Percentiles rank a stretch among this genome's conserved stretches.
These are phyloP conservation scores for Phalaenopsis hybrid DNA, from an alignment of 116 monocot species.

Conservation along the genomic window DNA sequence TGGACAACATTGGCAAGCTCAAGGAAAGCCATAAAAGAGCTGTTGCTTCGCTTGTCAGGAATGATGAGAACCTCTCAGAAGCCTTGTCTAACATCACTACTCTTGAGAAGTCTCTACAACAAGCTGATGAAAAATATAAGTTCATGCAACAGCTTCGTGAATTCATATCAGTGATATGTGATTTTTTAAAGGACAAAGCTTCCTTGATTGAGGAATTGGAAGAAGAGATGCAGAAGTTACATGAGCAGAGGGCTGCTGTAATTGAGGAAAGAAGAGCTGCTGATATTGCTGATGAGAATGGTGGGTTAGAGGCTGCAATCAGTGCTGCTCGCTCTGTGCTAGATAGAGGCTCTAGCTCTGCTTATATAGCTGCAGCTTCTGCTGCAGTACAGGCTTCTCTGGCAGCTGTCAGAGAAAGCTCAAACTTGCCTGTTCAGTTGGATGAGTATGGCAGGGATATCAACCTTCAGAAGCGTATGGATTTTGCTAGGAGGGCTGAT, in stretches of 20 bases:
- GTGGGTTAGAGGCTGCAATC: constrained; percentile 63
- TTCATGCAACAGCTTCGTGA: constrained; percentile 89
- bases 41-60: constrained; percentile 41
- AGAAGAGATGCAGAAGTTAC: constrained; percentile 90
- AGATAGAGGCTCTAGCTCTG: constrained; percentile 47
- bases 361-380: constrained; percentile 51
- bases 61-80: constrained; percentile 62
- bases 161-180: constrained; percentile 69
- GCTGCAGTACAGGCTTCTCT: constrained; percentile 69
- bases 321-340: constrained; percentile 64
- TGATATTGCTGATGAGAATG: constrained; percentile 56
- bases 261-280: constrained; percentile 52
- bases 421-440: constrained; percentile 53
- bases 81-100: constrained; percentile 55
- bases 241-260: constrained; percentile 54
- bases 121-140: constrained; percentile 62
- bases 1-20: constrained; percentile 55
- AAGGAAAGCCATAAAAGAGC: constrained; percentile 66
- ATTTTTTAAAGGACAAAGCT: constrained; percentile 92
- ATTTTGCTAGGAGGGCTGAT: constrained; percentile 53
- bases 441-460: constrained; percentile 96
- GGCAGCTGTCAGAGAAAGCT: constrained; percentile 49
- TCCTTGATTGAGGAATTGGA: constrained; percentile 84
- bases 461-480: constrained; percentile 66
- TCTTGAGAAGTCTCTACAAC: constrained; percentile 69